phyloP scores from a whole-genome alignment of 2,329 filamentous ascomycete genomes.

The Colletotrichum paranaense region DNA sequence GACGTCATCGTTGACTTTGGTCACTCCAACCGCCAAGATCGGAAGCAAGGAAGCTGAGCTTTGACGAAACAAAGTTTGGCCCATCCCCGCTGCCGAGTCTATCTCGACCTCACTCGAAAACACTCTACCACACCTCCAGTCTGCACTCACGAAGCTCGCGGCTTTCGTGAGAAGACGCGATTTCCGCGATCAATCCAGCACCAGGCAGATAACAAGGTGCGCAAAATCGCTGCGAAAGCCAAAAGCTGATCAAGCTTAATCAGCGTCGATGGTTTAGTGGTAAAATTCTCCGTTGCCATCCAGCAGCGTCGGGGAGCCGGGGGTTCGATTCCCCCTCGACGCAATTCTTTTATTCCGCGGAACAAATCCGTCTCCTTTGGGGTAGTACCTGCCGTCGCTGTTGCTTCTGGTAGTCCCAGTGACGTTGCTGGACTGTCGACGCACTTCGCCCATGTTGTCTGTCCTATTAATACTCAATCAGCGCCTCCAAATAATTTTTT shows the following conservation, averaged over 20 bases:
- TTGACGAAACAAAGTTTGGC: not conserved
- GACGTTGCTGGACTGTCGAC: no score
- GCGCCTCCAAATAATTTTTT: not conserved
- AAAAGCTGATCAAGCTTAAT: constrained; percentile 6
- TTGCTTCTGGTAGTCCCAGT: not conserved
- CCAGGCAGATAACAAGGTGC: rapidly evolving
- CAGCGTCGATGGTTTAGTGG: constrained; percentile 33
- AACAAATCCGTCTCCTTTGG: no score
- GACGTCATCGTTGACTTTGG: no score
- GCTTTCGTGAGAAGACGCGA: no score
- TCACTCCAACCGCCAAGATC: not conserved
- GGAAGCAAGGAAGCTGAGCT: not conserved
- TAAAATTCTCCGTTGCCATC: constrained; percentile 37
- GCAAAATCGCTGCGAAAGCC: rapidly evolving
- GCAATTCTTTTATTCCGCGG: not conserved
- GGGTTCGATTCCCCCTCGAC: not conserved
- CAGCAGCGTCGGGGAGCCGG: constrained; percentile 33
- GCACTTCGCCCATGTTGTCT: not conserved
- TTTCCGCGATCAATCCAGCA: not conserved
- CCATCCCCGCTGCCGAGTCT: not conserved
- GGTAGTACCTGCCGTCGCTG: not conserved
- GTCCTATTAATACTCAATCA: not conserved
- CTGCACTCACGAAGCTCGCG: no score
- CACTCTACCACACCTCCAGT: no score
- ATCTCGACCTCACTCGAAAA: constrained; percentile 11